Conservation (phyloP, 495 filamentous ascomycete species). For the Penicillium egyptiacum region DNA sequence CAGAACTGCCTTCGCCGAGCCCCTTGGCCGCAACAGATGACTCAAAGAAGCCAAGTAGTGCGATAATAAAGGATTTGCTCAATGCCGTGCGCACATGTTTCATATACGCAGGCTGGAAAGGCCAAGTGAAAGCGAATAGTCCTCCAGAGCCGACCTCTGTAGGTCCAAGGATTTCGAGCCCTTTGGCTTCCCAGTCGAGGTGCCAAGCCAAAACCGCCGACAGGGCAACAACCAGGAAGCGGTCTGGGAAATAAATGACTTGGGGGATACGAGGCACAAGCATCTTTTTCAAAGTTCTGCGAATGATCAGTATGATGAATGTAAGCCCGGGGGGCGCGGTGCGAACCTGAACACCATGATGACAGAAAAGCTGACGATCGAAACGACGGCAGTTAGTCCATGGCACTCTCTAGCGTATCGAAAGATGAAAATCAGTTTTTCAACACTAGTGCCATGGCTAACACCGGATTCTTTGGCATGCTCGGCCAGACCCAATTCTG, state of each 20-base stretch:
- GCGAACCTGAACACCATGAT: conserved; percentile 82
- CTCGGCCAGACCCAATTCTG: conserved; percentile 76
- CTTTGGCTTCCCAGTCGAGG: conserved; percentile 77
- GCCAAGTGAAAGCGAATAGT: conserved; percentile 80
- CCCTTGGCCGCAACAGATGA: conserved; percentile 96
- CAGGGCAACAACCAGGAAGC: conserved; percentile 85
- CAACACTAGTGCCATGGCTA: conserved; percentile 77
- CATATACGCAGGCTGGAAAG: conserved; percentile 72
- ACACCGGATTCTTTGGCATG: conserved; percentile 59
- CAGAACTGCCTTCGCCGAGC: conserved; percentile 59
- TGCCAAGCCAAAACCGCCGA: conserved; percentile 77
- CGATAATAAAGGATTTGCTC: conserved; percentile 90
- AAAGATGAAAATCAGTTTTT: conserved; percentile 80
- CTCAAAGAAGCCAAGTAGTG: conserved; percentile 96
- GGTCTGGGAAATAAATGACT: conserved; percentile 89
- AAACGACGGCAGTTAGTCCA: conserved; percentile 69
- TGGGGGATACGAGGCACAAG: conserved; percentile 77
- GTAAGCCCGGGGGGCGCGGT: background rate
- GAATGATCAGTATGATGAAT: conserved; percentile 13
- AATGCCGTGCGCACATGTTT: conserved; percentile 81
- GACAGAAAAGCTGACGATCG: conserved; percentile 75
- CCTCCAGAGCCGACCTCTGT: conserved; percentile 61
- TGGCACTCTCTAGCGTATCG: conserved; percentile 65
- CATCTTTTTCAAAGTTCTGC: conserved; percentile 74
- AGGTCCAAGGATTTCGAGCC: conserved; percentile 80